Base-by-base conservation (phyloP, 441 rosid genomes). In the Cnidoscolus chayamansa region DNA sequence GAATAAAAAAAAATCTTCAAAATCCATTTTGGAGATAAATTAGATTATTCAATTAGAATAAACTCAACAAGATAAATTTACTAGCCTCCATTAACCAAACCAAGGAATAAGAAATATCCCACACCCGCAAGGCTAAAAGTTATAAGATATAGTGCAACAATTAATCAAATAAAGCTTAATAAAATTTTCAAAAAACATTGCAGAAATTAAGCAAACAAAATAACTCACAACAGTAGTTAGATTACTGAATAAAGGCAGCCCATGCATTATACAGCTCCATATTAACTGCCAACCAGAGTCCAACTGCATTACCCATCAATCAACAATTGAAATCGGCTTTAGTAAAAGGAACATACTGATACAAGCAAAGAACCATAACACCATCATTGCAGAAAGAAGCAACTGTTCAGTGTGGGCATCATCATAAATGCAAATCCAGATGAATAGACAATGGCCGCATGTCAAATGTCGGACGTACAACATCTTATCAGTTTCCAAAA, bases 241-340 rank as follows among this genome's bases (percentile, higher is more conserved):
- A 80, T 87, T 93, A 78, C 97, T 93, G 85, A 95, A 88, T 45
- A 88, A 79, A 37, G 96, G 96, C 72, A 95, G 80, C 72, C 90
- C 92, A 58, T 90, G 99, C 82, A 93, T 78, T 73, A 90, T 76
- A 78, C 82, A 81, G 77, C 79, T 85, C 99, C 99, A 95, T 77
- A 93, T 82, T 75, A 81, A 80, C 62, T 87, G 91, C 99, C 98
- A 93, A 75, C 93, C 89, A 68, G 73, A 75, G 71, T 81, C 80
- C 71, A 85, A 76, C 99, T 92, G 92, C 84, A 87, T 65, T 59
- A 51, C 48, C 72, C 55, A 58, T 80, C 73, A 80, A 66, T 49
- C 25, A 72, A 43, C 45, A 81, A 43, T 69, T 70, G 67, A 80
- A 17, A 57, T 53, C 43, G 49, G 53, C 76, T 71, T 70, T 67